Conservation (phyloP, 2,329 filamentous ascomycete genomes). For the Byssochlamys sp. region DNA sequence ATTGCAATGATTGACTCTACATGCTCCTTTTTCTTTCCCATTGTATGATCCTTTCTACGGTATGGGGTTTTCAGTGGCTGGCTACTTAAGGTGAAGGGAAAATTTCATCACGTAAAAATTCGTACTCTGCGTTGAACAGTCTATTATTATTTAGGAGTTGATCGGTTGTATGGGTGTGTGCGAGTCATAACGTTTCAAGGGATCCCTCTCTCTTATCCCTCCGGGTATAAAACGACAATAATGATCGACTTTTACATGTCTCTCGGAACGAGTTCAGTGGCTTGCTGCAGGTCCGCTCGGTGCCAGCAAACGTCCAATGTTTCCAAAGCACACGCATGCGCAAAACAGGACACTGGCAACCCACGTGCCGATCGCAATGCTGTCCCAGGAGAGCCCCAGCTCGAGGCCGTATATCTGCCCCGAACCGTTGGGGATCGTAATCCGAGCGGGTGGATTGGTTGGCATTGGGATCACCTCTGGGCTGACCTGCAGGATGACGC, state of each 20-base stretch:
- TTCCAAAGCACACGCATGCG: conserved; percentile 90
- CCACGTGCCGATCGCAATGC: conserved; percentile 66
- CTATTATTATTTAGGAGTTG: neutral
- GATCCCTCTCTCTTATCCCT: neutral
- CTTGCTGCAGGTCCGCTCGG: conserved; percentile 28
- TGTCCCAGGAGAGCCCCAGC: conserved; percentile 37
- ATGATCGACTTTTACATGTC: neutral
- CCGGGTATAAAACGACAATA: neutral
- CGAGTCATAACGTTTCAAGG: neutral
- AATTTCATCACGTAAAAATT: neutral
- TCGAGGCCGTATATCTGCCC: conserved; percentile 22
- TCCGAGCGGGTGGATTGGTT: conserved; percentile 32
- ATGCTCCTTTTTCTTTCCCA: conserved; percentile 15
- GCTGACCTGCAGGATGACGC: conserved; percentile 62
- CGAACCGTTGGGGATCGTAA: conserved; percentile 16
- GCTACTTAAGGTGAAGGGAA: neutral
- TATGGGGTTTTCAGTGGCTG: neutral
- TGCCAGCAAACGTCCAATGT: conserved; percentile 76
- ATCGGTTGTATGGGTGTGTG: neutral
- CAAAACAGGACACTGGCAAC: conserved; percentile 89
- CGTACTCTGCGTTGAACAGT: neutral
- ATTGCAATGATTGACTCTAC: conserved; percentile 53
- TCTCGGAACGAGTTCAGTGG: conserved; percentile 10
- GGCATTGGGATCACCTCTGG: conserved; percentile 69
- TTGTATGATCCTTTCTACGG: conserved; percentile 2